Evolutionary conservation across 2,329 filamentous ascomycete species (phyloP).

Genomic region (Sclerotinia trifoliorum): DNA sequence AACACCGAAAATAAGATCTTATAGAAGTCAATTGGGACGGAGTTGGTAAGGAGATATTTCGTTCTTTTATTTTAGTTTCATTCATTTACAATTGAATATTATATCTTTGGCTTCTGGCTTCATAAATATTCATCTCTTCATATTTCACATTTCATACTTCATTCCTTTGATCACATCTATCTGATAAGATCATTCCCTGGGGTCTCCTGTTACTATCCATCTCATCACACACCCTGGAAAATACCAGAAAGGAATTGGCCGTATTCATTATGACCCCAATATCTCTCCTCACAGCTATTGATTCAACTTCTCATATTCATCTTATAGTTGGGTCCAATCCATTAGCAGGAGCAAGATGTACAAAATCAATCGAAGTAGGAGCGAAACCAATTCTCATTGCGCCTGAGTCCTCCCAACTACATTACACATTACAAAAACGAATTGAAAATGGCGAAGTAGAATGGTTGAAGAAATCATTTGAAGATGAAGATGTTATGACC

Average conservation of each 20-base stretch:
- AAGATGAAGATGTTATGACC: conserved; percentile 67
- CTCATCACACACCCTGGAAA: not conserved
- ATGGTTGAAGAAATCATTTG: conserved; percentile 66
- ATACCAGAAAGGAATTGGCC: not conserved
- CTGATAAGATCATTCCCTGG: not conserved
- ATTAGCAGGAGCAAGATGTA: conserved; percentile 79
- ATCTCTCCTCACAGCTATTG: conserved; percentile 69
- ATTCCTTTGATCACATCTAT: conserved; percentile 1
- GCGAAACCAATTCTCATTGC: conserved; percentile 78
- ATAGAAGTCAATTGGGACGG: too few species aligned
- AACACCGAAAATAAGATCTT: not conserved
- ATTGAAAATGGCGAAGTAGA: conserved; percentile 65
- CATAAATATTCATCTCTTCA: not conserved
- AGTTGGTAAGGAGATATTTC: conserved; percentile 3
- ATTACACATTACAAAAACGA: conserved; percentile 58
- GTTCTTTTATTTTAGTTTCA: not conserved
- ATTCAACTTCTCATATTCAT: conserved; percentile 71
- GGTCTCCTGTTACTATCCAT: not conserved
- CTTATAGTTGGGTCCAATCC: conserved; percentile 84
- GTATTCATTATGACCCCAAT: conserved; percentile 27
- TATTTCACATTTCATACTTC: not conserved
- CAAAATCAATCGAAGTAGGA: conserved; percentile 76
- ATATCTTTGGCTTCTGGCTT: not conserved
- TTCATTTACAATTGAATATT: not conserved
- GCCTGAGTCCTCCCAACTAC: conserved; percentile 59